phyloP scores from a whole-genome alignment of 805 yeast genomes.

The Candida dajiaensis region DNA sequence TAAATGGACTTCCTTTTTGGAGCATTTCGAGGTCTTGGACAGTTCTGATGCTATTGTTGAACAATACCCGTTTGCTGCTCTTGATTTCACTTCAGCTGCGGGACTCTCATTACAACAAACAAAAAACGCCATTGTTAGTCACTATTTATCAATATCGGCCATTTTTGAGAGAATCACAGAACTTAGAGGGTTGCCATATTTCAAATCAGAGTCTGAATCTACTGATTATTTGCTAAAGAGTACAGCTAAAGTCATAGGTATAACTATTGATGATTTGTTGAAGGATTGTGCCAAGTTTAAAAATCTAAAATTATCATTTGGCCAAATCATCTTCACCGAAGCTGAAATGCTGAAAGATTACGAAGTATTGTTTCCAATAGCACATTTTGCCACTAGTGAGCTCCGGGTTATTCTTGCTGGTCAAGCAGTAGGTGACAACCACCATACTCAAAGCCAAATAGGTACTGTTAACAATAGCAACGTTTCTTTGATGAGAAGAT shows the following conservation, averaged over 20 bases:
- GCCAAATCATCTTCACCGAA: conserved; percentile 28
- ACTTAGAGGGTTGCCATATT: background rate
- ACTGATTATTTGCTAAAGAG: conserved; percentile 11
- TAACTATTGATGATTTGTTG: conserved; percentile 19
- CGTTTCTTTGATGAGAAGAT: background rate
- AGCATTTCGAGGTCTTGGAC: background rate
- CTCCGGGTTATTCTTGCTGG: background rate
- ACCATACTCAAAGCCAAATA: background rate
- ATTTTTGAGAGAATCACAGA: background rate
- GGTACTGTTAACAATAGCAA: background rate
- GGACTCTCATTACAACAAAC: background rate
- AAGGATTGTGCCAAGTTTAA: conserved; percentile 7
- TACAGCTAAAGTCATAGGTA: conserved; percentile 26
- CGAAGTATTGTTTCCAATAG: conserved; percentile 27
- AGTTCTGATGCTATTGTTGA: background rate
- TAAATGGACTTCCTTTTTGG: conserved; percentile 9
- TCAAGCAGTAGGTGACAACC: background rate
- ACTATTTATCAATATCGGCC: conserved; percentile 6
- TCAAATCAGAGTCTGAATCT: conserved; percentile 16
- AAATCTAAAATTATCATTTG: conserved; percentile 11
- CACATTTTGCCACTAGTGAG: conserved; percentile 3
- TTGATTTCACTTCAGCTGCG: background rate
- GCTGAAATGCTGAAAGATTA: conserved; percentile 27
- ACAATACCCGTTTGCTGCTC: conserved; percentile 12
- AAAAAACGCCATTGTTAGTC: background rate